Evolutionary conservation across 2,329 filamentous ascomycete genomes (phyloP), one percentile per base, ranked within the genome.

Genomic region (Aspergillus amoenus): DNA sequence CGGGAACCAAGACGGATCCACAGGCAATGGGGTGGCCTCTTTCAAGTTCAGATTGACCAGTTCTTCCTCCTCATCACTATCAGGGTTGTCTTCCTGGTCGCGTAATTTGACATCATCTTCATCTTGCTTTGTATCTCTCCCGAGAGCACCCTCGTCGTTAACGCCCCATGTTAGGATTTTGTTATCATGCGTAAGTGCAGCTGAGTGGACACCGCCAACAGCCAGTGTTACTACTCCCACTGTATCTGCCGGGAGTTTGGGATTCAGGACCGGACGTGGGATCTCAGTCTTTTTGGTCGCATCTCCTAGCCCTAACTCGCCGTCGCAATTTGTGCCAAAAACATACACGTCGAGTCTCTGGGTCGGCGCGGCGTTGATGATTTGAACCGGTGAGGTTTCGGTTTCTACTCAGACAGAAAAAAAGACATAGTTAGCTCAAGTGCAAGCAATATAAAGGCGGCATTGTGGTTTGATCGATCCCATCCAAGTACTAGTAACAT

Each of bases 161-260:
- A 93, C 90, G 52, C 91, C 91, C 90, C 90, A 94, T n/a, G 89
- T 93, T 53, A 92, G 75, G 64, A 94, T 89, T 75, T 84, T 86
- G 78, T 91, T 90, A 72, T 93, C 88, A 59, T 85, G 82, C 46
- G 90, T 93, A 45, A 94, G 77, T 5, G 87, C 90, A 52, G 87
- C 81, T 47, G 81, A 84, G 74, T 95, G 91, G 88, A 94, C 92
- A 51, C 90, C 90, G 59, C 87, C 51, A 81, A 84, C 55, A 81
- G 86, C 60, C 80, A 90, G 63, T 74, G 84, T 5, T 69, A 76
- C 42, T 71, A 87, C 68, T 72, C 82, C 43, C 43, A 81, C 50
- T 79, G 82, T 77, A 50, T 80, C 77, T 3, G 82, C 77, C 17
- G 77, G 73, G n/a, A 91, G 80, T 54, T 81, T 78, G 37, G 80